Base-by-base conservation (phyloP, 2,329 filamentous ascomycete species). In the Chlorencoelia australis region DNA sequence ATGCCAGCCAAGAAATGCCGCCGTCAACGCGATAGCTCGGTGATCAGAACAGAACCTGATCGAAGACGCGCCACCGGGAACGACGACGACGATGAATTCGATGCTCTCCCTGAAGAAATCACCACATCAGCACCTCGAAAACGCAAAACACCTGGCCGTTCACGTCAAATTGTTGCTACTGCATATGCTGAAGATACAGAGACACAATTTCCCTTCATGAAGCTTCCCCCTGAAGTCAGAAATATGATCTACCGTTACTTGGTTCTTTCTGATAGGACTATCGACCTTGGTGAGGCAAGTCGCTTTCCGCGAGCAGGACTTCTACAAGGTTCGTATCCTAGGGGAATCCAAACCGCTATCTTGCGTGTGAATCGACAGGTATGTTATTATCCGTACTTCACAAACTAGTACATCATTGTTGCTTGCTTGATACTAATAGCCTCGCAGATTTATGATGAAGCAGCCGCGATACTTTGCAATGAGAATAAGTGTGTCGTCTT, bases 181-280 rank as follows among this genome's bases (percentile, higher is more conserved):
- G 10, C 19, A 7, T 8, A 7, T n/a, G 6, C 16, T 3, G 14
- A 9, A 14, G 7, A 35, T 4, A 11, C n/a, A n/a, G 15, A 35
- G 7, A 5, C 13, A 4, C 17, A 25, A 10, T 35, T 38, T 10
- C 18, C 14, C 4, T 38, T 41, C 16, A 17, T 41, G 4, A 11
- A 30, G 5, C 28, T 41, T 10, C 30, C 39, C 22, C 18, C 17
- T 16, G 35, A 41, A 15, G 16, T 41, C 2, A 27, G 39, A n/a
- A 14, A 34, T 26, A 41, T 41, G 30, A 30, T 37, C 7, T 41
- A 41, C 21, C 14, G 21, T 31, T 32, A 38, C 20, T 20, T 41
- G 15, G 9, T 36, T 14, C 17, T 36, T 9, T 36, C 34, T 5
- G 21, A 27, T n/a, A n/a, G n/a, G n/a, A n/a, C n/a, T n/a, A n/a